Evolutionary conservation across 2,329 filamentous ascomycete species (phyloP).

Genomic region (Talaromyces funiculosus): DNA sequence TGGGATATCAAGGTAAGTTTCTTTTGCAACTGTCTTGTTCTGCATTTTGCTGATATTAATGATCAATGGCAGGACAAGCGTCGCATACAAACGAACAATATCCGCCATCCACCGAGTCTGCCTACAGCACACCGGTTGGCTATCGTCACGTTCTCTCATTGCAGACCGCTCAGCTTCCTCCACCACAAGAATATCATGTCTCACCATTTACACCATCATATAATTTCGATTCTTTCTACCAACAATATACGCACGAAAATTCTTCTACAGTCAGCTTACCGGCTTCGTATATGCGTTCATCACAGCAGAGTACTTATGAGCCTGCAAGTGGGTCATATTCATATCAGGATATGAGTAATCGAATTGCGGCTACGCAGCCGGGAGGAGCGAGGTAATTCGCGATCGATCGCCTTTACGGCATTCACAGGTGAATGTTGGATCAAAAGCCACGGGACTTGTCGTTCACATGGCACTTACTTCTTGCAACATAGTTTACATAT

Average conservation of each 20-base stretch:
- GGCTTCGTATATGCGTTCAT: slow-evolving; percentile 26
- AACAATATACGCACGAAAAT: slow-evolving; percentile 27
- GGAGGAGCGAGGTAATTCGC: not conserved
- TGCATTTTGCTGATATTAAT: not conserved
- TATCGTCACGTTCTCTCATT: slow-evolving; percentile 26
- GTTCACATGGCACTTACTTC: not conserved
- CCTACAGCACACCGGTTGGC: slow-evolving; percentile 22
- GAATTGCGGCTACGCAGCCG: not conserved
- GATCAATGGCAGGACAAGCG: slow-evolving; percentile 23
- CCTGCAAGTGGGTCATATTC: slow-evolving; percentile 11
- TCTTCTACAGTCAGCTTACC: slow-evolving; percentile 33
- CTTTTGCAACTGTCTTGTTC: not conserved
- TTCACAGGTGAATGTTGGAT: not conserved
- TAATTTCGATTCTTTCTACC: slow-evolving; percentile 16
- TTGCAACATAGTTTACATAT: not conserved
- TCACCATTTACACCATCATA: slow-evolving; percentile 13
- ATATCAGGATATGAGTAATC: slow-evolving; percentile 4
- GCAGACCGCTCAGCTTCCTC: slow-evolving; percentile 29
- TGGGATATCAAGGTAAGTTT: slow-evolving; percentile 12
- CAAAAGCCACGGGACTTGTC: not conserved
- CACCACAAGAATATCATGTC: slow-evolving; percentile 30
- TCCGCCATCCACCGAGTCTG: slow-evolving; percentile 23
- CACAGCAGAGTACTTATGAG: slow-evolving; percentile 19
- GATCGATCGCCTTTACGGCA: not conserved
- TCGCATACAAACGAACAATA: slow-evolving; percentile 22